Base-by-base conservation (phyloP, 164 flowering plant genomes). In the Magnolia changhungtana region DNA sequence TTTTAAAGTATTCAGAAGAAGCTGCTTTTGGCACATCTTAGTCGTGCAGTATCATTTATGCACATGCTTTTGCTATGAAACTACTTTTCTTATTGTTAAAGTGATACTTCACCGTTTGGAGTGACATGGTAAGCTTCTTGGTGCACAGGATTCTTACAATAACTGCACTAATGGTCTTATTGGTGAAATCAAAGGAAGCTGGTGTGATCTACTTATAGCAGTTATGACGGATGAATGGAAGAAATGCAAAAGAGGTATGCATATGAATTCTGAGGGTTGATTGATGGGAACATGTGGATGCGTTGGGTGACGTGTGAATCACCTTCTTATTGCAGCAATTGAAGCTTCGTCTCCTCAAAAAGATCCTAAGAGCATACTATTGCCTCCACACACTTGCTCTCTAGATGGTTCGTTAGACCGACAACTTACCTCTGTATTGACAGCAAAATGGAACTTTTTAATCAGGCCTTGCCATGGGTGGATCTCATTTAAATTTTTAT, bases 201-300 rank as follows among this genome's bases (percentile, higher is more conserved):
- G 99, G 98, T 81, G 89, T 75, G 99, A 96, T 86, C 78, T 87
- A 63, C 86, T 94, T 52, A 70, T 92, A 59, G 70, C 86, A 65
- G 82, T 92, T 69, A 79, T 96, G 20, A 78, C 76, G 84, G 91
- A 90, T 83, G 98, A 94, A 81, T 96, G 99, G 99, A 91, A 87
- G 79, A 92, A 88, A 82, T 96, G 98, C 91, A 96, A 94, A 88
- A 88, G 87, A 88, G 98, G 99, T 94, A 84, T 50, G n/a, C 72
- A 5, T 24, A 31, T 61, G n/a, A 58, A 19, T 64, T 79, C 58
- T 69, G 64, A 55, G 72, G 51, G n/a, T 51, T 71, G 18, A 24
- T 29, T 50, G 29, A 58, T 75, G 50, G 31, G 24, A 50, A 3
- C 7, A 23, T 50, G 23, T 50, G 27, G 61, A 64, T 7, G 16